Conservation (phyloP, 371 early-diverging fungal species). For the Coemansia sp. region DNA sequence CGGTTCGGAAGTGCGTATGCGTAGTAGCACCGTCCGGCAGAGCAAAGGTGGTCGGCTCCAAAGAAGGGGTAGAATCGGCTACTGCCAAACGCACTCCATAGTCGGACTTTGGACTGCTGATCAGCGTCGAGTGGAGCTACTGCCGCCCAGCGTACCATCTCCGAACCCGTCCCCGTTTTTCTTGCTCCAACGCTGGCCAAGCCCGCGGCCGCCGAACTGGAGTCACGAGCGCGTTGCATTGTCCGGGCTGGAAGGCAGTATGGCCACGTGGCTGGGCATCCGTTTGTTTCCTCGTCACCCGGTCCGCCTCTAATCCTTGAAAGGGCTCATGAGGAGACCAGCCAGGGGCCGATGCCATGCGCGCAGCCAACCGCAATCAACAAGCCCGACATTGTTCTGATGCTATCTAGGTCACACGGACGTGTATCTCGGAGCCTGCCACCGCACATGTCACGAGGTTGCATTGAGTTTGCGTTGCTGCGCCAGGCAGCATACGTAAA, state of each 20-base stretch:
- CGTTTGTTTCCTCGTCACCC: not conserved
- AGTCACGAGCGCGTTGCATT: not conserved
- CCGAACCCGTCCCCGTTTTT: not conserved
- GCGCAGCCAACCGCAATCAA: not conserved
- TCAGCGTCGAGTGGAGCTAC: not conserved
- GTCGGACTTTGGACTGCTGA: not conserved
- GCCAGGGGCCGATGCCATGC: not conserved
- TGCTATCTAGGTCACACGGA: not conserved
- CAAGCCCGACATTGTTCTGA: not conserved
- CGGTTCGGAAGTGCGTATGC: no score
- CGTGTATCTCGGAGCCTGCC: not conserved
- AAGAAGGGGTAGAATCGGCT: not conserved
- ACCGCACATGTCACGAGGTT: not conserved
- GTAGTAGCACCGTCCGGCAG: not conserved
- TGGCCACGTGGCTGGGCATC: not conserved
- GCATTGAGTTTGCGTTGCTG: no score
- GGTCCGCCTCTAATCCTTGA: not conserved
- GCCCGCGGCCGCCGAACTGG: not conserved
- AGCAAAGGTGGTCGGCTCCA: not conserved
- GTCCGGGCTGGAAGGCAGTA: not conserved
- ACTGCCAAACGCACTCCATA: not conserved
- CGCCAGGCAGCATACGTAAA: no score
- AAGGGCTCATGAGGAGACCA: not conserved
- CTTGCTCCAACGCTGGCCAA: not conserved
- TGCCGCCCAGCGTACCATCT: not conserved